A percentile compares a stretch with the other conserved stretches of the same genome.
These are phyloP conservation scores for Zangia roseola DNA, from an alignment of 768 basidiomycete genomes.

Conservation along the genomic window DNA sequence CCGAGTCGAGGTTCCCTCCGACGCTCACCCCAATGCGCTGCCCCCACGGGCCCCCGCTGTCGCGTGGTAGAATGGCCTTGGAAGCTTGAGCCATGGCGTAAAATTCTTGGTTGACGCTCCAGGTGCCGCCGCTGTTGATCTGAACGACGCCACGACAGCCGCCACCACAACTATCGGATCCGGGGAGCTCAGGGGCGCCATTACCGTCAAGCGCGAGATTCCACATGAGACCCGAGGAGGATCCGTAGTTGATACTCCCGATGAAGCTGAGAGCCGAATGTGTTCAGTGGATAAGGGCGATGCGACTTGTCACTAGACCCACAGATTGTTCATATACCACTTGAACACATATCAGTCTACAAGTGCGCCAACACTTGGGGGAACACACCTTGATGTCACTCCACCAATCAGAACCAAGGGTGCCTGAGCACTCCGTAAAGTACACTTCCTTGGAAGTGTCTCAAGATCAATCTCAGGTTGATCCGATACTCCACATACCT, in stretches of 20 bases:
- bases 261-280: conserved; percentile 33
- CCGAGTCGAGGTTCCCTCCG: conserved; percentile 54
- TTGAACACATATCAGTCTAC: conserved; percentile 23
- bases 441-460: conserved; percentile 35
- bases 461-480: background rate
- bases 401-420: conserved; percentile 74
- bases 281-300: conserved; percentile 26
- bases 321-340: conserved; percentile 76
- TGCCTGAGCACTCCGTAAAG: conserved; percentile 65
- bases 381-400: conserved; percentile 63
- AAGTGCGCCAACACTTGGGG: background rate
- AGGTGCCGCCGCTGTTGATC: conserved; percentile 62
- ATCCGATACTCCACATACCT: conserved; percentile 29
- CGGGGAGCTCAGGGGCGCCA: conserved; percentile 65
- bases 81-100: conserved; percentile 75
- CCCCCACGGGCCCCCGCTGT: conserved; percentile 64
- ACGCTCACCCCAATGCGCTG: conserved; percentile 66
- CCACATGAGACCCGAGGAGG: conserved; percentile 64
- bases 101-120: conserved; percentile 72
- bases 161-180: conserved; percentile 59
- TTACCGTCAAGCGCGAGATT: conserved; percentile 64
- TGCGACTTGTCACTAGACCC: conserved; percentile 13
- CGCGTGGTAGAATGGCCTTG: conserved; percentile 70
- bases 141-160: conserved; percentile 69
- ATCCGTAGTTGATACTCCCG: conserved; percentile 33